Percentiles rank a stretch among this genome's conserved stretches.
Conservation (phyloP, 345 rosid genomes). For the Angophora floribunda region DNA sequence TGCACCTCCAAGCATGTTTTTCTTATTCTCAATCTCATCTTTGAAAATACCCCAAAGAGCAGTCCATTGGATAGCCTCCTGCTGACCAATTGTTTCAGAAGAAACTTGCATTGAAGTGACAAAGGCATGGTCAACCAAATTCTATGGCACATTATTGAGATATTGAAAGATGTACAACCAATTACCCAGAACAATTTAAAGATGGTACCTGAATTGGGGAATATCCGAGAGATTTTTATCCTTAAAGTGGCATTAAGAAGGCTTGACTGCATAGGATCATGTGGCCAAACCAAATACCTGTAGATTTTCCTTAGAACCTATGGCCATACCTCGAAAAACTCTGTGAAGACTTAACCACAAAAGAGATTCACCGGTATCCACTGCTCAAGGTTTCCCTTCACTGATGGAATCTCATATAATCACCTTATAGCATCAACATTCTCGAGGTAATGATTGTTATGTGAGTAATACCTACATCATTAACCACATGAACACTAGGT, state of each 20-base stretch:
- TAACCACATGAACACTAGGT: not conserved
- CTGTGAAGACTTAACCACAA: not conserved
- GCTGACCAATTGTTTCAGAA: slow-evolving; percentile 79
- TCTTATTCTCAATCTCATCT: slow-evolving; percentile 80
- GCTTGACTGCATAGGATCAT: slow-evolving; percentile 80
- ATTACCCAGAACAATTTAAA: not conserved
- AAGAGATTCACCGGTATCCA: slow-evolving; percentile 13
- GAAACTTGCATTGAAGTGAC: slow-evolving; percentile 29
- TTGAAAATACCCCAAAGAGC: slow-evolving; percentile 75
- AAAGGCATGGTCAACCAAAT: not conserved
- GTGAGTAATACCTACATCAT: slow-evolving; percentile 55
- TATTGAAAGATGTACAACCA: not conserved
- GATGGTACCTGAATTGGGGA: slow-evolving; percentile 52
- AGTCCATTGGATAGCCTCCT: slow-evolving; percentile 97
- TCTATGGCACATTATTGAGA: not conserved
- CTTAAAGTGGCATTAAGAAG: slow-evolving; percentile 65
- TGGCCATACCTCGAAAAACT: not conserved
- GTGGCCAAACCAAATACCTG: slow-evolving; percentile 76
- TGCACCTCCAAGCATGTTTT: slow-evolving; percentile 69
- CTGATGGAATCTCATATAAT: slow-evolving; percentile 87
- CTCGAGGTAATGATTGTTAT: slow-evolving; percentile 75
- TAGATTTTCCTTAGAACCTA: slow-evolving; percentile 79
- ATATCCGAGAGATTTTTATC: slow-evolving; percentile 71
- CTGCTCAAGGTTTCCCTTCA: slow-evolving; percentile 58
- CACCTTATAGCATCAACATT: slow-evolving; percentile 86